Base-by-base conservation (phyloP, 441 rosid species). In the Erodium trifolium region DNA sequence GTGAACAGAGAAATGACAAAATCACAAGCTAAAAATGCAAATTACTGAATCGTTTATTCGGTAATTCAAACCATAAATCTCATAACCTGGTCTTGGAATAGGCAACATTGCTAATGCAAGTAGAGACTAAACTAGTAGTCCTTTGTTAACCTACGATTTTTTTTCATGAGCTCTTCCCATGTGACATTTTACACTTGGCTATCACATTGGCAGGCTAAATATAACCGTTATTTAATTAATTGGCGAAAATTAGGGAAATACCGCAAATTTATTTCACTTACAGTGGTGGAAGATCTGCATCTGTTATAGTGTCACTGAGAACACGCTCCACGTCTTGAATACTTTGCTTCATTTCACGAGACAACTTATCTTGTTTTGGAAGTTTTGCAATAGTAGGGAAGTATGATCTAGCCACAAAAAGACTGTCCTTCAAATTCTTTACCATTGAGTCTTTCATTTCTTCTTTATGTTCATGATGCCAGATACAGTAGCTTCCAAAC, bases 361-460 rank as follows among this genome's bases (percentile, higher is more conserved):
- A 78, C 73, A 94, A 80, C 76, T 80, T 82, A 77, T 70, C 83
- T 74, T 88, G 91, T 65, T 84, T 76, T 76, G 90, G 94, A 77
- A 90, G 86, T 78, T 94, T 94, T 60, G 99, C 97, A 78, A 93
- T 84, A 68, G 81, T 94, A 43, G 99, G 97, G 78, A 78, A 94
- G 80, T 94, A 94, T 76, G 99, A 88, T 79, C 99, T 85, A 73
- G 97, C 96, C 65, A 86, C 92, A 76, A 94, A 94, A 73, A 93
- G 94, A 76, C 75, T 83, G 76, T 90, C 98, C 82, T 90, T 93
- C 79, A 93, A 78, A 80, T 82, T 88, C 79, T 89, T 90, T 76
- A 93, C 92, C 79, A 81, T 82, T 51, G 75, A 69, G 81, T 93
- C 98, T 80, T 85, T 90, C 86, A 90, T 77, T 11, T 83, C 82